Conservation (phyloP, 352 stramenopile species). For the Phytophthora ohioensis region DNA sequence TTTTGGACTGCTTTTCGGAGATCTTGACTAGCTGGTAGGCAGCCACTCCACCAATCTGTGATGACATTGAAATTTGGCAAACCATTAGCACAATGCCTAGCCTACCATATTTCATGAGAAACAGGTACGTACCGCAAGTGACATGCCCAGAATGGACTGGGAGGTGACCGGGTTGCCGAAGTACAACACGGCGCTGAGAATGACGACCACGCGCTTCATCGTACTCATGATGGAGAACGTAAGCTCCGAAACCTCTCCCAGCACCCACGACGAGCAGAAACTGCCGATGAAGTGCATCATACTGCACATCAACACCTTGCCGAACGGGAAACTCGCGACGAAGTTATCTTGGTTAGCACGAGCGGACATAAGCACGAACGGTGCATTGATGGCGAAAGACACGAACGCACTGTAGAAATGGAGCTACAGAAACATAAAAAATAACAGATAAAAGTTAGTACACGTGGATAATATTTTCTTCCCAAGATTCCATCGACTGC, state of each 20-base stretch:
- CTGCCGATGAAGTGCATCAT: constrained; percentile 87
- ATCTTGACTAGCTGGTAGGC: constrained; percentile 87
- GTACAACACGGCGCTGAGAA: constrained; percentile 86
- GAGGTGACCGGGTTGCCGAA: constrained; percentile 82
- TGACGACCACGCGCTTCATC: constrained; percentile 91
- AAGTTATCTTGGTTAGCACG: constrained; percentile 66
- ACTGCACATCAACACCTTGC: constrained; percentile 78
- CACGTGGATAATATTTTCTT: neutral
- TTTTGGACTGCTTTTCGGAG: constrained; percentile 55
- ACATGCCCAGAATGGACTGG: constrained; percentile 79
- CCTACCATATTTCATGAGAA: neutral
- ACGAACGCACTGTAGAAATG: constrained; percentile 90
- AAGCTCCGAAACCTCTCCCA: constrained; percentile 88
- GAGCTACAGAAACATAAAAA: constrained; percentile 48
- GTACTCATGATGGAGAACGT: constrained; percentile 93
- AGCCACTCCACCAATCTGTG: constrained; percentile 72
- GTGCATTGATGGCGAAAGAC: constrained; percentile 86
- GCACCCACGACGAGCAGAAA: constrained; percentile 83
- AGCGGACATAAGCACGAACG: constrained; percentile 71
- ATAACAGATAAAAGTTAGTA: constrained; percentile 4
- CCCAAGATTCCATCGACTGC: neutral
- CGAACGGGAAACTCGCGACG: constrained; percentile 73
- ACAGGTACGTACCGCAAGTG: constrained; percentile 55
- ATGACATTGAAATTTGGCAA: neutral
- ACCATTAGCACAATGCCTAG: constrained; percentile 1